phyloP scores from a whole-genome alignment of 106 monocot species.

The Gastrodia elata region DNA sequence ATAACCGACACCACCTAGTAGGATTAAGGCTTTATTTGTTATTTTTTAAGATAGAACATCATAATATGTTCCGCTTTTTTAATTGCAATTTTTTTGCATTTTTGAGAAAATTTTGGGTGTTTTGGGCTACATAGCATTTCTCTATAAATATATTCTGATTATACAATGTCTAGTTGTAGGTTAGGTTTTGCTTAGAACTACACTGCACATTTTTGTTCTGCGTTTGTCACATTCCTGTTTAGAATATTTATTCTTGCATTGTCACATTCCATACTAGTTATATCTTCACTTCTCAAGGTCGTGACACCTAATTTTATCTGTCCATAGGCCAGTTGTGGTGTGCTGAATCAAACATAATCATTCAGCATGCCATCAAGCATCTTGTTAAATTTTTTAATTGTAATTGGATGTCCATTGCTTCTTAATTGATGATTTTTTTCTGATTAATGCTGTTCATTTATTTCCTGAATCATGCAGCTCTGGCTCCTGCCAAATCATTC shows the following conservation, averaged over 20 bases:
- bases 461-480: constrained; percentile 45
- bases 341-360: background rate
- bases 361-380: background rate
- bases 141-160: too few species aligned
- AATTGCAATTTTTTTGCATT: too few species aligned
- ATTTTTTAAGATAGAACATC: too few species aligned
- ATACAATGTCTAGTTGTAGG: too few species aligned
- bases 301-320: background rate
- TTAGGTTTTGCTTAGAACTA: too few species aligned
- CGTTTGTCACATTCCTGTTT: too few species aligned
- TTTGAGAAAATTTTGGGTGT: too few species aligned
- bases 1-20: too few species aligned
- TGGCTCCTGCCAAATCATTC: constrained; percentile 73
- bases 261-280: background rate
- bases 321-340: background rate
- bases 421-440: background rate
- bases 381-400: background rate
- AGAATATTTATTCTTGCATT: background rate
- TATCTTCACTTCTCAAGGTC: background rate
- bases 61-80: too few species aligned
- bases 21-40: too few species aligned
- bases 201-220: background rate
- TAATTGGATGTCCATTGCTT: background rate
- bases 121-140: too few species aligned
- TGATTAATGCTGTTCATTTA: background rate